These are phyloP conservation scores for Hyphodiscus sp. DNA, from an alignment of 2,329 filamentous ascomycete species.

Conservation along the genomic window DNA sequence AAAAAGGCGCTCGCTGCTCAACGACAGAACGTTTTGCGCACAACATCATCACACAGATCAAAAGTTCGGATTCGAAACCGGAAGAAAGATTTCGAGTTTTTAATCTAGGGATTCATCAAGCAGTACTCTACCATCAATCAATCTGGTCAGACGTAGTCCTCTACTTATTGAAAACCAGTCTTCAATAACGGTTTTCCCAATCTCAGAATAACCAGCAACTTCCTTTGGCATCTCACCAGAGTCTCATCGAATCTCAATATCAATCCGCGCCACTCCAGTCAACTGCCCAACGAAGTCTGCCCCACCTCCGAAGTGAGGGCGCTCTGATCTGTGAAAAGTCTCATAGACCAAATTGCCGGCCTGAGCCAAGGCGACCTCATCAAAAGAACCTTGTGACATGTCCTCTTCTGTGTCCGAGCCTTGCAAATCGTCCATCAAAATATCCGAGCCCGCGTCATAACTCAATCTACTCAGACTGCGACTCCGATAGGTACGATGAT, in stretches of 20 bases:
- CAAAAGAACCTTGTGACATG: conserved; percentile 5
- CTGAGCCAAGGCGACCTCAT: conserved; percentile 1
- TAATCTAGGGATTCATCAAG: too few relatives aligned
- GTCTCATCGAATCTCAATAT: conserved; percentile 31
- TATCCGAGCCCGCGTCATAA: conserved; percentile 20
- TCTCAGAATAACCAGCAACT: neutral
- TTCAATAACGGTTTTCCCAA: conserved; percentile 7
- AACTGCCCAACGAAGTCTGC: conserved; percentile 32
- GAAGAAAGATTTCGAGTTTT: too few relatives aligned
- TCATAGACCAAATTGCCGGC: conserved; percentile 4
- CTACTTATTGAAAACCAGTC: neutral
- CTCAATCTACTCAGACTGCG: conserved; percentile 4
- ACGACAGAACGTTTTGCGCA: too few relatives aligned
- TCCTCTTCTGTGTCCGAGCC: conserved; percentile 6
- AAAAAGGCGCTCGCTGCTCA: too few relatives aligned
- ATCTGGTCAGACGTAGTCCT: neutral
- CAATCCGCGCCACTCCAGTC: conserved; percentile 33
- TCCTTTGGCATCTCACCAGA: neutral
- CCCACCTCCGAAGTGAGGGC: neutral
- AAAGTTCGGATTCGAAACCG: too few relatives aligned
- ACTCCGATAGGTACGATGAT: neutral
- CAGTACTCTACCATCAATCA: conserved; percentile 2
- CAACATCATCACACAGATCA: too few relatives aligned
- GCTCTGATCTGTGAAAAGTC: conserved; percentile 1
- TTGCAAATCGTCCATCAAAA: conserved; percentile 22